Evolutionary conservation across 257 asterid genomes (phyloP), one percentile per base, ranked within the genome.

Genomic region (Penstemon eatonii): DNA sequence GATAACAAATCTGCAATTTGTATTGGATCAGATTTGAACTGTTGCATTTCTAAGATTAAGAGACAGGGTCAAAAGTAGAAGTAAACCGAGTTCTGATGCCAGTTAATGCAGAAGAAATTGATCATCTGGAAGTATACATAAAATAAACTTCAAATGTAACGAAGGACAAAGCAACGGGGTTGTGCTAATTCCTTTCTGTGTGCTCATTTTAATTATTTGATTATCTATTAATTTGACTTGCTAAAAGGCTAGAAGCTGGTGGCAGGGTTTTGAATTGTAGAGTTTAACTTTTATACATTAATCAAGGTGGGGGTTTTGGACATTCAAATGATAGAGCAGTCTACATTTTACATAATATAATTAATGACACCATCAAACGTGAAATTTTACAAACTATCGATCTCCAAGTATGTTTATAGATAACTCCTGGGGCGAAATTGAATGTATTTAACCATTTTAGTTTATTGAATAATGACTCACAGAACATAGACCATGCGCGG

Each of bases 391-490:
- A 43, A 36, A 19, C 33, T 12, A 63, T 41, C 25, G 11, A 25
- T 38, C 58, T 41, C 33, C 56, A 70, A 25, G 2, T 60, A 44
- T 52, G 44, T 50, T 37, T 25, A 25, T 25, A 25, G 33, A 25
- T 25, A 25, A 25, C 33, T 25, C 33, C 33, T 25, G 33, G 33
- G 33, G 33, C 33, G 33, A 25, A 25, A 25, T 25, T 25, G 33
- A 25, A 25, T 25, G 33, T 25, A 25, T 25, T 42, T 50, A 18
- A 51, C 55, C 38, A 55, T 4, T 54, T 18, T 61, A 65, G 43
- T 58, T 46, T 10, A 59, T 45, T 63, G 66, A 55, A 37, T 13
- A 43, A 44, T 43, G 60, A 46, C 41, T 45, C 50, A 46, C 36
- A 56, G 52, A 53, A 63, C 37, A 69, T 46, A 18, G 7, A 63